phyloP scores from a whole-genome alignment of 306 rosid species.

The Datisca glomerata region DNA sequence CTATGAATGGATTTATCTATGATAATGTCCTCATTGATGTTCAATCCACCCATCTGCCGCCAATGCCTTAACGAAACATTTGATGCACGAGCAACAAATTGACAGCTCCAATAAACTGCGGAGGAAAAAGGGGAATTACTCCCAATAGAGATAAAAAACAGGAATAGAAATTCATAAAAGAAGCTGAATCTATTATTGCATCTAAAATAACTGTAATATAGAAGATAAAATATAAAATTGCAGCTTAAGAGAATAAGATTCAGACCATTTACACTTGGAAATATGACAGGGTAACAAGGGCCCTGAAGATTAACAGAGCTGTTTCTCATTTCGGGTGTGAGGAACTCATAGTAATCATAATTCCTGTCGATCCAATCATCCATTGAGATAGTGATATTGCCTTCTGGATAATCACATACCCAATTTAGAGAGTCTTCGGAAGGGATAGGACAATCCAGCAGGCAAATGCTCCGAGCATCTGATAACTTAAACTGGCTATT shows the following conservation, averaged over 20 bases:
- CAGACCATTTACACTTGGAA: conserved; percentile 87
- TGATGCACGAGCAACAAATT: conserved; percentile 76
- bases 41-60: conserved; percentile 92
- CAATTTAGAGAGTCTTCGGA: conserved; percentile 71
- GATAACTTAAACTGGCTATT: conserved; percentile 50
- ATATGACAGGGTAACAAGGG: conserved; percentile 95
- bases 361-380: conserved; percentile 63
- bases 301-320: conserved; percentile 94
- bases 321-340: conserved; percentile 88
- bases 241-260: background rate
- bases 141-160: no score
- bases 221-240: background rate
- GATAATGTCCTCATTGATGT: conserved; percentile 60
- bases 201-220: conserved; percentile 1
- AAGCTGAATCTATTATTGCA: conserved; percentile 2
- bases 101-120: conserved; percentile 97
- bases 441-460: conserved; percentile 72
- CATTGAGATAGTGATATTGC: conserved; percentile 56
- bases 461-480: conserved; percentile 76
- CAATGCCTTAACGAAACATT: conserved; percentile 77
- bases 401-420: conserved; percentile 97
- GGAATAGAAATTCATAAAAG: no score
- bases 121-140: no score
- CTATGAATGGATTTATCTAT: conserved; percentile 83
- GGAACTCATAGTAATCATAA: conserved; percentile 83